Conservation (phyloP, 371 early-diverging fungal genomes). For the Actinomucor elegans region DNA sequence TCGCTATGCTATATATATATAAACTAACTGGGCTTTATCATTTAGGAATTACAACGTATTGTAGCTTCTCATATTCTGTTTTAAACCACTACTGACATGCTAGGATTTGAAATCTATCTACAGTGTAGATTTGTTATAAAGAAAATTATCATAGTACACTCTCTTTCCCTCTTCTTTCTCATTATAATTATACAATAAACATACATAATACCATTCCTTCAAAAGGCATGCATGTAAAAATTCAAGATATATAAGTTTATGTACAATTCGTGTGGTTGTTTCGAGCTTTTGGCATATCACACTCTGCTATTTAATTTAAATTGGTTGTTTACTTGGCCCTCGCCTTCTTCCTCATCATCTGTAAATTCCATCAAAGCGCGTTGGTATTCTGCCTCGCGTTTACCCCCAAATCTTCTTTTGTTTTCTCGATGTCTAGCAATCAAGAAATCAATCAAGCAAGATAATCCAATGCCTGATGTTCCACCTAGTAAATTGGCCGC, state of each 20-base stretch:
- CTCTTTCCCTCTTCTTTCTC: background rate
- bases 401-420: conserved; percentile 38
- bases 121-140: conserved; percentile 8
- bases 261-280: too few species aligned
- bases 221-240: too few species aligned
- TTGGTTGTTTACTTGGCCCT: background rate
- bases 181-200: background rate
- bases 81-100: conserved; percentile 17
- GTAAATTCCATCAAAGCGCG: conserved; percentile 42
- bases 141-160: too few species aligned
- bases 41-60: conserved; percentile 43
- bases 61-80: conserved; percentile 51
- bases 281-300: too few species aligned
- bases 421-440: conserved; percentile 27
- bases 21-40: background rate
- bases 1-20: background rate
- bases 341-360: conserved; percentile 27
- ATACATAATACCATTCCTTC: background rate
- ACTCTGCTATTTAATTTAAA: background rate
- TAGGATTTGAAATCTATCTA: background rate
- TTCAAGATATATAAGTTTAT: too few species aligned
- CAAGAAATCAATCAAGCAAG: conserved; percentile 29
- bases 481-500: conserved; percentile 44
- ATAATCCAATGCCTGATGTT: conserved; percentile 25
- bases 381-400: conserved; percentile 42